phyloP scores from a whole-genome alignment of 768 basidiomycete genomes.

The Mrakia hoshinonis region DNA sequence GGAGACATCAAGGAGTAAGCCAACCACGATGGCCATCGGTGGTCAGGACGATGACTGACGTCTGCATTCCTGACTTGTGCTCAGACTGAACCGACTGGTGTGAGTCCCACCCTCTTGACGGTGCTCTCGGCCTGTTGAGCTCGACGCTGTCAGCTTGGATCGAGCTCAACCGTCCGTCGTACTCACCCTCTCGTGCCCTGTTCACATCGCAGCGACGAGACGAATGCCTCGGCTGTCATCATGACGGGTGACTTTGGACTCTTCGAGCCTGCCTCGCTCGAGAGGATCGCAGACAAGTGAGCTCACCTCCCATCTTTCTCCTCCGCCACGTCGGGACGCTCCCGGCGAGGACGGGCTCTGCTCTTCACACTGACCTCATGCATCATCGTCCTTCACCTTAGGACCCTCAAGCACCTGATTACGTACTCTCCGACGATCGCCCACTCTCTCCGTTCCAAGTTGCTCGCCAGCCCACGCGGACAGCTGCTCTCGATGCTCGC shows the following conservation, averaged over 20 bases:
- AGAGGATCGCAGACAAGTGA: constrained; percentile 80
- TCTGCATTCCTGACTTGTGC: neutral
- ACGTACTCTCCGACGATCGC: constrained; percentile 93
- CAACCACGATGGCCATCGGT: constrained; percentile 47
- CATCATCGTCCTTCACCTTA: neutral
- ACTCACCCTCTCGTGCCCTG: neutral
- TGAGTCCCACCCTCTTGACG: constrained; percentile 37
- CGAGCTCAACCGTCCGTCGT: neutral
- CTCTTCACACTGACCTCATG: neutral
- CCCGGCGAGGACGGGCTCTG: no score
- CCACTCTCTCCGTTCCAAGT: constrained; percentile 65
- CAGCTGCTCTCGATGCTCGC: constrained; percentile 60
- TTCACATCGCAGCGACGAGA: constrained; percentile 44
- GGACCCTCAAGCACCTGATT: constrained; percentile 85
- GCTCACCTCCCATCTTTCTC: constrained; percentile 26
- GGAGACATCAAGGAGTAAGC: constrained; percentile 38
- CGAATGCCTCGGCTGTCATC: constrained; percentile 82
- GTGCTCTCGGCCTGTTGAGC: neutral
- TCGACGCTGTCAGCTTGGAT: neutral
- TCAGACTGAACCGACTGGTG: constrained; percentile 77
- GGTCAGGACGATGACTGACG: neutral
- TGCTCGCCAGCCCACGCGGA: constrained; percentile 45
- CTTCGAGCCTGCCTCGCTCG: constrained; percentile 53
- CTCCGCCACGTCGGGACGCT: neutral
- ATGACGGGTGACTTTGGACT: constrained; percentile 99